Conservation (phyloP, 2,329 filamentous ascomycete genomes). For the Aspergillus fumigatus region DNA sequence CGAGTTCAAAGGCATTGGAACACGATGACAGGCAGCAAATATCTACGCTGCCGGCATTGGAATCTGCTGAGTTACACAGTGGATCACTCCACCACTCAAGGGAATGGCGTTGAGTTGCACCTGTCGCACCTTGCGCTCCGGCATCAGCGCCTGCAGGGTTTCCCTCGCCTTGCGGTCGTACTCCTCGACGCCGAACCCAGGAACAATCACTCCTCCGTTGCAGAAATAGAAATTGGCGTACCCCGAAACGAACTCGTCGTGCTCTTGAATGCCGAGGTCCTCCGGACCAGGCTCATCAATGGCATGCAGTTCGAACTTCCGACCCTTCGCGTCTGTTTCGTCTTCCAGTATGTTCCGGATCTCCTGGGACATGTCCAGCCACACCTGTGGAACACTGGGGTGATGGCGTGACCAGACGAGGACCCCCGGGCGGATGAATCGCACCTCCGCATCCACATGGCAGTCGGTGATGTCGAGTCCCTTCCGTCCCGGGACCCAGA, state of each 20-base stretch:
- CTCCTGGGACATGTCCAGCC: too few species aligned
- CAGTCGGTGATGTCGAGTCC: constrained; percentile 26
- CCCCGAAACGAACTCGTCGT: constrained; percentile 16
- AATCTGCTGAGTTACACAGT: constrained; percentile 28
- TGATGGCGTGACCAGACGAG: constrained; percentile 11
- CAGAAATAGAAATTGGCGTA: constrained; percentile 30
- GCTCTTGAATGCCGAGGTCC: constrained; percentile 5
- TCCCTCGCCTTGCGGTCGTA: constrained; percentile 20
- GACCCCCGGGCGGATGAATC: constrained; percentile 22
- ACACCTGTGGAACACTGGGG: too few species aligned
- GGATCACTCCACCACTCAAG: constrained; percentile 25
- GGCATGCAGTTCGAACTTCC: constrained; percentile 16
- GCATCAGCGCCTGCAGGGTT: constrained; percentile 17
- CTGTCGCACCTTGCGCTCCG: constrained; percentile 20
- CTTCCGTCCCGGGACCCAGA: constrained; percentile 25
- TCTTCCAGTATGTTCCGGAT: constrained; percentile 8
- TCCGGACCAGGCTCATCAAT: constrained; percentile 20
- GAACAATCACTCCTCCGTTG: constrained; percentile 26
- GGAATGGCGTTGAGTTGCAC: constrained; percentile 24
- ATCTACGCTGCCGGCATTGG: neutral
- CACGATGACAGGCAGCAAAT: neutral
- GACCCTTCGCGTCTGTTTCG: constrained; percentile 21
- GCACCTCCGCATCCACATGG: constrained; percentile 25
- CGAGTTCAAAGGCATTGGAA: neutral
- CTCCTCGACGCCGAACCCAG: constrained; percentile 21